Evolutionary conservation across 176 grass and related monocot genomes (phyloP).

Genomic region (Triticum turgidum): DNA sequence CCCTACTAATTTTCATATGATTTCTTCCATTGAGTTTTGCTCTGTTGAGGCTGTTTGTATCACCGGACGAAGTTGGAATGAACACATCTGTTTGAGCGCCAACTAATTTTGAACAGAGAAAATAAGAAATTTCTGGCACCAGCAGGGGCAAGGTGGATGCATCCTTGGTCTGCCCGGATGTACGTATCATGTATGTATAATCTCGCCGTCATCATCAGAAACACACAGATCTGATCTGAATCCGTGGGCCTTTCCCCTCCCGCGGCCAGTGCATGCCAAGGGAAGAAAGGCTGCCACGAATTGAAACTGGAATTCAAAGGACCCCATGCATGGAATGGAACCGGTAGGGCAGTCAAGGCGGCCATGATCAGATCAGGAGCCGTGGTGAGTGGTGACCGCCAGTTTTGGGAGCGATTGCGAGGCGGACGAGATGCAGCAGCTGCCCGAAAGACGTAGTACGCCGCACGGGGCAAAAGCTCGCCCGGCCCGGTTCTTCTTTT

Average conservation of each 20-base stretch:
- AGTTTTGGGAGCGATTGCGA: no score
- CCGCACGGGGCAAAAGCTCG: slow-evolving; percentile 38
- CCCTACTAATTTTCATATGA: neutral
- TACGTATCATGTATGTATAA: neutral
- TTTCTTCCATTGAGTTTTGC: no score
- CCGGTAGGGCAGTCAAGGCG: slow-evolving; percentile 25
- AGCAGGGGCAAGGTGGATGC: neutral
- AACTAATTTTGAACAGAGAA: no score
- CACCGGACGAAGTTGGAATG: no score
- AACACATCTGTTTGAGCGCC: neutral
- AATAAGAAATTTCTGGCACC: neutral
- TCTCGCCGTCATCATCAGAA: slow-evolving; percentile 1
- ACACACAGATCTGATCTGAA: slow-evolving; percentile 25
- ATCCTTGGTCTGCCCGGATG: neutral
- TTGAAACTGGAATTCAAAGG: slow-evolving; percentile 15
- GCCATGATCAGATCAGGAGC: slow-evolving; percentile 19
- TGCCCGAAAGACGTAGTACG: neutral
- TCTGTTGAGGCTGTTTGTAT: no score
- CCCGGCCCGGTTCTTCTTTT: slow-evolving; percentile 17
- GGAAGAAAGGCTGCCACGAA: slow-evolving; percentile 22
- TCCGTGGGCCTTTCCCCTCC: slow-evolving; percentile 21
- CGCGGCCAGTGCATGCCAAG: neutral
- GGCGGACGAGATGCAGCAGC: no score
- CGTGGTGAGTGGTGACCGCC: no score
- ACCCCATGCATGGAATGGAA: neutral